Base-by-base conservation (phyloP, 768 basidiomycete species). In the Trametes maxima region DNA sequence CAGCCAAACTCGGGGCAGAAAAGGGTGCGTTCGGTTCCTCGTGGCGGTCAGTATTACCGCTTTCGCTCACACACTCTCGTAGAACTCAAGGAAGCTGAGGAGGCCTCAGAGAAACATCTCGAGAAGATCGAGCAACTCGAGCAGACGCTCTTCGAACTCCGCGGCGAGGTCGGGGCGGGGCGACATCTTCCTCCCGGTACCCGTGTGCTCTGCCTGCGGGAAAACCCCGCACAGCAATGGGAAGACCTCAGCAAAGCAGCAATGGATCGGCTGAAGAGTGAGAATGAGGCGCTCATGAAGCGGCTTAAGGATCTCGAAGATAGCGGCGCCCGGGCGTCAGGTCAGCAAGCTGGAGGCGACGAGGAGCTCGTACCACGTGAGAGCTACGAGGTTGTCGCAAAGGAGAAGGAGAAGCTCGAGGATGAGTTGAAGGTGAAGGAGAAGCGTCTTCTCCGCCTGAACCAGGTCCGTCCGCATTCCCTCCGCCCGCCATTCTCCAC, bases 211-310 rank as follows among this genome's bases (percentile, higher is more conserved):
- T 80, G 84, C 50, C 73, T 95, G 65, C 75, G 74, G 8, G 86
- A 89, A 46, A 95, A 95, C 67, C 95, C 95, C 0, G 92, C 90
- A n/a, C 81, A 87, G 65, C 79, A 87, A 64, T 92, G 93, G 85
- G 84, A 84, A 14, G 90, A 92, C 46, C 76, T 92, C 28, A 81
- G 94, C 49, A 82, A 87, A 64, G 87, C 82, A 21, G 86, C 82
- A 19, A 80, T 98, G 77, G 87, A 94, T 39, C 77, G 88, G 21
- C 77, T 98, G 36, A 86, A 83, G 73, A 77, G 74, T 44, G 96
- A 99, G 78, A 99, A 98, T 69, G 84, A 85, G 46, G 94, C 91
- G 1, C 76, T 98, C 19, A 74, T 96, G 62, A 82, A 79, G 48
- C 76, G 89, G 45, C 69, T 96, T 56, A 79, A 76, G 65, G 85